Conservation (phyloP, 768 basidiomycete species). For the Mycena crocata region DNA sequence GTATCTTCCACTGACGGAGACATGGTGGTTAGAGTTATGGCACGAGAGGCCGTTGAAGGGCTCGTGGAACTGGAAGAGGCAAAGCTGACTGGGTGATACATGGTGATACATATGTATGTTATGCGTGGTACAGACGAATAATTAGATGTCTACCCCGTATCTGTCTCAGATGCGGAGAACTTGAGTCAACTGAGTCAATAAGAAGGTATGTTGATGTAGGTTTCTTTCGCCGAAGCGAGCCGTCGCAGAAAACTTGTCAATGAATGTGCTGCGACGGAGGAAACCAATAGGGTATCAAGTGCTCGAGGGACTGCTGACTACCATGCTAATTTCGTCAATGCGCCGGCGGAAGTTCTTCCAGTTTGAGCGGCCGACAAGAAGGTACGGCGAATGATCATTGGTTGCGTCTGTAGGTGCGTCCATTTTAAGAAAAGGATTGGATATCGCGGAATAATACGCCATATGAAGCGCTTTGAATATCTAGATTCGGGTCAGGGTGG, state of each 20-base stretch:
- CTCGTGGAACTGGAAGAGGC: conserved; percentile 63
- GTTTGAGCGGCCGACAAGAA: conserved; percentile 70
- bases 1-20: conserved; percentile 80
- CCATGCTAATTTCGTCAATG: conserved; percentile 80
- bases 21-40: conserved; percentile 77
- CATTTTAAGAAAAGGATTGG: conserved; percentile 89
- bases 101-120: too few relatives aligned
- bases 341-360: conserved; percentile 78
- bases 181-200: conserved; percentile 86
- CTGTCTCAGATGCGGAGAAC: conserved; percentile 85
- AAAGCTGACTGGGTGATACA: conserved; percentile 51
- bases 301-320: conserved; percentile 58
- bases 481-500: conserved; percentile 50
- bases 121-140: conserved; percentile 11
- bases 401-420: conserved; percentile 58
- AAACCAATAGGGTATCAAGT: conserved; percentile 38
- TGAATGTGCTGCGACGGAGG: conserved; percentile 36
- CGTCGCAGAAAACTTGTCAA: conserved; percentile 15
- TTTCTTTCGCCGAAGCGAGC: conserved; percentile 44
- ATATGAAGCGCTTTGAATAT: conserved; percentile 91
- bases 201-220: conserved; percentile 71
- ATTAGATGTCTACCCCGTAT: conserved; percentile 85
- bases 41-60: conserved; percentile 72
- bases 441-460: conserved; percentile 84
- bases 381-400: conserved; percentile 65